phyloP scores from a whole-genome alignment of 306 rosid species.

The Argentina anserina region DNA sequence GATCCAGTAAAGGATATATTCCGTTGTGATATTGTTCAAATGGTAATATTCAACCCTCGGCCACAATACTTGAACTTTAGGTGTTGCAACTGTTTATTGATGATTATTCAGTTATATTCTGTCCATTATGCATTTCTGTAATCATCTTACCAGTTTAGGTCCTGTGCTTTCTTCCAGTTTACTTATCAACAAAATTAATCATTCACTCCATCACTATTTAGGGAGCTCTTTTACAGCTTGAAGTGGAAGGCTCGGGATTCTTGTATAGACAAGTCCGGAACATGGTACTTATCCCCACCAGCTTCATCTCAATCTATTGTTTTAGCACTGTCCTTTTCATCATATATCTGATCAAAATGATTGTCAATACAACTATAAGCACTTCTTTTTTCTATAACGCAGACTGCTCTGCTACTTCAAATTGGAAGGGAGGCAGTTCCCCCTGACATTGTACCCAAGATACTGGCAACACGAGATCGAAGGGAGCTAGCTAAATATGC shows the following conservation, averaged over 20 bases:
- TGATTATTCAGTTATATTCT: constrained; percentile 1
- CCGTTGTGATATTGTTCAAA: constrained; percentile 65
- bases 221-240: constrained; percentile 51
- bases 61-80: neutral
- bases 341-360: neutral
- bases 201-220: constrained; percentile 14
- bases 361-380: neutral
- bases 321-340: neutral
- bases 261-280: constrained; percentile 90
- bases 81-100: neutral
- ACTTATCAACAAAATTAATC: neutral
- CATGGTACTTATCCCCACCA: constrained; percentile 51
- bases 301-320: neutral
- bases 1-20: constrained; percentile 70
- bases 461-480: constrained; percentile 76
- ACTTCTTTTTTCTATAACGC: neutral
- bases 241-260: constrained; percentile 96
- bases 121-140: neutral
- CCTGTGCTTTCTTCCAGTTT: neutral
- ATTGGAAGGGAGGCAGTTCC: constrained; percentile 85
- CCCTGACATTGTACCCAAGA: constrained; percentile 58
- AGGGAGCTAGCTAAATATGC: constrained; percentile 80
- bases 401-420: constrained; percentile 86
- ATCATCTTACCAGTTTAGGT: neutral
- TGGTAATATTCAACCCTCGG: constrained; percentile 39